Evolutionary conservation across 257 asterid species (phyloP).

Genomic region (Salvia rosmarinus): DNA sequence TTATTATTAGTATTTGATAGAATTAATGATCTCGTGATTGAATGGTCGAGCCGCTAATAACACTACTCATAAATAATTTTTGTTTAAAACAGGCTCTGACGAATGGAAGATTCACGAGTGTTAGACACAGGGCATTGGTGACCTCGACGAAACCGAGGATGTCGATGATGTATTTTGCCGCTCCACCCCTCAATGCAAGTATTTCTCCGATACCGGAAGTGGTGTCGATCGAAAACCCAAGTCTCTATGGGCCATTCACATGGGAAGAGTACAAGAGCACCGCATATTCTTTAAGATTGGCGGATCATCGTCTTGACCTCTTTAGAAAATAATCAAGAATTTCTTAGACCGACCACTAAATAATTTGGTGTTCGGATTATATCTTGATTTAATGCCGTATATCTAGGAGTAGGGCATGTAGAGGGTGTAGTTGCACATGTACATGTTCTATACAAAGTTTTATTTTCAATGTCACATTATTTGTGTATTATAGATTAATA

Average conservation of each 20-base stretch:
- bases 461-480: not conserved
- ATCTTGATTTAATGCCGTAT: not conserved
- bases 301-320: constrained; percentile 59
- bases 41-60: too few relatives aligned
- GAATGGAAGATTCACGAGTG: constrained; percentile 68
- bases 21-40: not conserved
- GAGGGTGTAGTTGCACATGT: constrained; percentile 26
- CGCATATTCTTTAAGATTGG: constrained; percentile 52
- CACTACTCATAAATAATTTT: not conserved
- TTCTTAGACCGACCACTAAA: too few relatives aligned
- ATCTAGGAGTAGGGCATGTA: constrained; percentile 22
- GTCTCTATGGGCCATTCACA: constrained; percentile 57
- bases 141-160: constrained; percentile 49
- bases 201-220: constrained; percentile 45
- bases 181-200: constrained; percentile 53
- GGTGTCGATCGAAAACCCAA: constrained; percentile 23
- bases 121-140: constrained; percentile 66
- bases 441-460: constrained; percentile 23
- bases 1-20: too few relatives aligned
- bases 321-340: constrained; percentile 37
- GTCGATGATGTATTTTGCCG: constrained; percentile 78
- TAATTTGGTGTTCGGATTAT: not conserved
- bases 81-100: constrained; percentile 50
- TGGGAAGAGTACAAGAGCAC: constrained; percentile 71
- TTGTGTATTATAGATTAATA: not conserved